phyloP scores from a whole-genome alignment of 345 rosid species.

The Xanthoceras sorbifolium region DNA sequence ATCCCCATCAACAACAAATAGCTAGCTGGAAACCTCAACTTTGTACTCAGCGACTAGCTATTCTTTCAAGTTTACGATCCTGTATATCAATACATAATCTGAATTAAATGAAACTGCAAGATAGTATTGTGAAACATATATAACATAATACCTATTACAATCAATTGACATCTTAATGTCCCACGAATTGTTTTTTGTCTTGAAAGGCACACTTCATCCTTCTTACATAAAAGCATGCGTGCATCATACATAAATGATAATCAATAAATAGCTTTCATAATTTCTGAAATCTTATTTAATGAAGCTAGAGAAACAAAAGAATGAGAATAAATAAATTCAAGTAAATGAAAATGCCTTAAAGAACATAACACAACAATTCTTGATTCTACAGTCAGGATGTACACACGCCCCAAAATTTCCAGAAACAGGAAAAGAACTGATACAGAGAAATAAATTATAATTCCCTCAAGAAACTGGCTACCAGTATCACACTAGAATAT shows the following conservation, averaged over 20 bases:
- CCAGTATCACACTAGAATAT: too few relatives aligned
- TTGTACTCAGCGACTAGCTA: neutral
- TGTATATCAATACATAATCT: neutral
- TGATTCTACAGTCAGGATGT: neutral
- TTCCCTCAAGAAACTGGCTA: too few relatives aligned
- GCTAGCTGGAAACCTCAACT: neutral
- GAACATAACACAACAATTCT: too few relatives aligned
- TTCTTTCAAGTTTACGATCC: neutral
- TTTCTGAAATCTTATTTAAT: too few relatives aligned
- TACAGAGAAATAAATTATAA: too few relatives aligned
- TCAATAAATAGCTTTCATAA: too few relatives aligned
- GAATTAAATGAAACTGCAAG: neutral
- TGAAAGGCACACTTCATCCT: neutral
- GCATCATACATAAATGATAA: too few relatives aligned
- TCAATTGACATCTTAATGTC: neutral
- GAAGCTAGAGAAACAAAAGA: too few relatives aligned
- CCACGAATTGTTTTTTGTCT: neutral
- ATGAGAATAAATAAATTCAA: too few relatives aligned
- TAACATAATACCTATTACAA: neutral
- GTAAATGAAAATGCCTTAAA: too few relatives aligned
- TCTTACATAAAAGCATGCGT: too few relatives aligned
- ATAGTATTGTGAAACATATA: neutral
- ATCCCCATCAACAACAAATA: constrained; percentile 22
- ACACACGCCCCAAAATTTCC: neutral
- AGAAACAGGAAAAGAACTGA: neutral